Conservation (phyloP, 805 yeast genomes). For the Osmozyma mogii region DNA sequence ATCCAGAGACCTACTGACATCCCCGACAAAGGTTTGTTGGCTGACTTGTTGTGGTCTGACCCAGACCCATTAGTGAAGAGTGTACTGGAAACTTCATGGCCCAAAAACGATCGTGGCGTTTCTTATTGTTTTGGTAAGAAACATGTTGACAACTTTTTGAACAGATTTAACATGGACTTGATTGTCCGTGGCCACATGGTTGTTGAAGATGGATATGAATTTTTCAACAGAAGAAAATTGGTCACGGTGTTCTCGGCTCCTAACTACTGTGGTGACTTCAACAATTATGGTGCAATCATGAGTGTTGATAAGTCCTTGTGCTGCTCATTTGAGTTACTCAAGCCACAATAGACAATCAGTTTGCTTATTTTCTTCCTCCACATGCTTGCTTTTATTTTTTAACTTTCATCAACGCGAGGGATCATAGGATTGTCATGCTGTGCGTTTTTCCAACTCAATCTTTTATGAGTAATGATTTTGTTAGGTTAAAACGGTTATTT, state of each 20-base stretch:
- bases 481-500: no score
- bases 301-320: constrained; percentile 58
- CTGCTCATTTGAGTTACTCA: constrained; percentile 65
- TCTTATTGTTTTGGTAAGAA: constrained; percentile 69
- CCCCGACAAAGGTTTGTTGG: constrained; percentile 70
- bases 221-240: constrained; percentile 62
- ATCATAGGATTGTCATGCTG: no score
- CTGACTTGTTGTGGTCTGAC: constrained; percentile 79
- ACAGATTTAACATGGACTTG: constrained; percentile 62
- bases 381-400: no score
- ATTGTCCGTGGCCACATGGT: constrained; percentile 86
- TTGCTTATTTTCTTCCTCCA: not conserved
- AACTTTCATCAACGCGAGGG: no score
- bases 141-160: constrained; percentile 63
- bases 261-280: constrained; percentile 75
- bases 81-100: constrained; percentile 49
- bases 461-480: no score
- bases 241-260: constrained; percentile 82
- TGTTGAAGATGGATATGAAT: constrained; percentile 83
- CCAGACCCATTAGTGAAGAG: constrained; percentile 45
- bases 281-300: constrained; percentile 77
- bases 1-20: constrained; percentile 78
- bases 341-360: constrained; percentile 33
- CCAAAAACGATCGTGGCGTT: constrained; percentile 77
- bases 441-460: no score